These are phyloP conservation scores for Ophiostoma novo-ulmi DNA, from an alignment of 2,329 filamentous ascomycete species.

Conservation along the genomic window DNA sequence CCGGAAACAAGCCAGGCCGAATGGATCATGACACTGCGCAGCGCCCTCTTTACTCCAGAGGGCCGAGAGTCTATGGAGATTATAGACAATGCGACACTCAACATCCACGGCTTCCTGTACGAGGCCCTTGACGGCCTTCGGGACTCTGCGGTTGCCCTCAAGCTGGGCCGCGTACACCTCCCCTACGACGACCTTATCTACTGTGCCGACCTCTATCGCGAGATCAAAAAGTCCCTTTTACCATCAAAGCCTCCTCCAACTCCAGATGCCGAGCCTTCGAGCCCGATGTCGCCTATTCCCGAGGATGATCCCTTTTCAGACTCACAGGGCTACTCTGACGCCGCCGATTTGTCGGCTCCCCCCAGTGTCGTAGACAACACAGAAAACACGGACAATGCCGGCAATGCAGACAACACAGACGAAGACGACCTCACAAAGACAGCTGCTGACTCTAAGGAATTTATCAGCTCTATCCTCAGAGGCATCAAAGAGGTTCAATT, in stretches of 20 bases:
- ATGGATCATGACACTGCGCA: slow-evolving; percentile 84
- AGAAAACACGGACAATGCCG: background rate
- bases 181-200: slow-evolving; percentile 79
- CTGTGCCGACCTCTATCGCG: slow-evolving; percentile 55
- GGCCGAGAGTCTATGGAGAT: slow-evolving; percentile 81
- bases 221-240: slow-evolving; percentile 39
- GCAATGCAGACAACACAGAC: background rate
- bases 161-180: slow-evolving; percentile 83
- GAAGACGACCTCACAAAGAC: slow-evolving; percentile 69
- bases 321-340: background rate
- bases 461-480: slow-evolving; percentile 80
- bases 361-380: background rate
- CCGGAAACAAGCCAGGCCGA: slow-evolving; percentile 69
- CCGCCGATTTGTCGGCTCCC: background rate
- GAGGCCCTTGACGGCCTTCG: slow-evolving; percentile 79
- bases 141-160: slow-evolving; percentile 84
- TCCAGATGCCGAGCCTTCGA: slow-evolving; percentile 29
- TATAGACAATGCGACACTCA: slow-evolving; percentile 79
- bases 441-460: slow-evolving; percentile 87
- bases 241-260: slow-evolving; percentile 30
- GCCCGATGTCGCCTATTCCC: slow-evolving; percentile 17
- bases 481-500: slow-evolving; percentile 97
- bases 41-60: slow-evolving; percentile 81
- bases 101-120: slow-evolving; percentile 86
- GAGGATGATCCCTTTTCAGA: slow-evolving; percentile 15